A percentile compares a stretch with the other conserved stretches of the same genome.
Evolutionary conservation across 495 filamentous ascomycete species (phyloP).

Genomic region (Thozetella sp.): DNA sequence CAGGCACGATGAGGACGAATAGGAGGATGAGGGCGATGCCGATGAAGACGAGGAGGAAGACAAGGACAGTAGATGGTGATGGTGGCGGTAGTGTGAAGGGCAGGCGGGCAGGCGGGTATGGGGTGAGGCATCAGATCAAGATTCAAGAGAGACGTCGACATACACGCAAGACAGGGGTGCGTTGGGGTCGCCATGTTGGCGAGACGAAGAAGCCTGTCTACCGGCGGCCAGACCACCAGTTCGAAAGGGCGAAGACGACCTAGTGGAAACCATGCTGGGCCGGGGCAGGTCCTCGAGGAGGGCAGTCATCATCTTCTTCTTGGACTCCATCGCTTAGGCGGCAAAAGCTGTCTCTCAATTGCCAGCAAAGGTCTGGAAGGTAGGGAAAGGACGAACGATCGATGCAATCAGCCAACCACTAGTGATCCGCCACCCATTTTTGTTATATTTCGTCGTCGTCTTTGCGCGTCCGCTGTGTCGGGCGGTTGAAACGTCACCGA

Average conservation of each 20-base stretch:
- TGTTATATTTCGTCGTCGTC: slow-evolving; percentile 22
- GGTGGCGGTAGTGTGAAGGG: neutral
- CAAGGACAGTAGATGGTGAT: neutral
- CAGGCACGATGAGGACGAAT: slow-evolving; percentile 20
- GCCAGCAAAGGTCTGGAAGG: neutral
- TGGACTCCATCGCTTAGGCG: slow-evolving; percentile 23
- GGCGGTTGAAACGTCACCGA: slow-evolving; percentile 16
- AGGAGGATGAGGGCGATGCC: neutral
- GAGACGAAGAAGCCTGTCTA: slow-evolving; percentile 6
- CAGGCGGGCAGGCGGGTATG: neutral
- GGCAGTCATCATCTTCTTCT: slow-evolving; percentile 23
- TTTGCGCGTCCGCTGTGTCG: slow-evolving; percentile 4
- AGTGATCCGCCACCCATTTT: slow-evolving; percentile 35
- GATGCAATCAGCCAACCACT: slow-evolving; percentile 5
- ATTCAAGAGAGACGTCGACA: too few species aligned
- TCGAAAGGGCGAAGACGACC: slow-evolving; percentile 15
- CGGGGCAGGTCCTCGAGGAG: slow-evolving; percentile 26
- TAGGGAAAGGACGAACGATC: slow-evolving; percentile 1
- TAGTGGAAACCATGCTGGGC: slow-evolving; percentile 6
- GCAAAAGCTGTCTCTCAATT: neutral
- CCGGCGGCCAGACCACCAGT: neutral
- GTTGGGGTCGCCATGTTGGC: neutral
- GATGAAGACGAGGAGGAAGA: neutral
- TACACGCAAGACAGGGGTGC: slow-evolving; percentile 30
- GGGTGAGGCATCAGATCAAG: too few species aligned